A percentile compares a stretch with the other conserved stretches of the same genome.
Conservation (phyloP, 192 early-diverging fungal species). For the Entomortierella lignicola region DNA sequence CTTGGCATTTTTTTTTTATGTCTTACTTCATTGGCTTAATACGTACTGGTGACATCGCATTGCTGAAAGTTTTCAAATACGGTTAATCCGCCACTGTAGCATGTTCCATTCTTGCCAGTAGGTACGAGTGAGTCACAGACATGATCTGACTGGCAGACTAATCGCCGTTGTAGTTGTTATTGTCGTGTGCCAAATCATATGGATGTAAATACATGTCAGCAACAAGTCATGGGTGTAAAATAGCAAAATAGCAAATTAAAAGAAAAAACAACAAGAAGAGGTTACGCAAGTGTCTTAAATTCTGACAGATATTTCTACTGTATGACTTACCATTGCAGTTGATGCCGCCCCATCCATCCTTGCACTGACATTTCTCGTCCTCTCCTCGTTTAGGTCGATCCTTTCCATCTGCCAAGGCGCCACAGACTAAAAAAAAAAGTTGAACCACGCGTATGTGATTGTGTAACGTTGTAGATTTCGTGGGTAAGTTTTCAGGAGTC, state of each 20-base stretch:
- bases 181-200: neutral
- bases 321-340: conserved; percentile 82
- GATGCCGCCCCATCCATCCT: conserved; percentile 90
- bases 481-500: neutral
- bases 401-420: conserved; percentile 71
- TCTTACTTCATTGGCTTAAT: neutral
- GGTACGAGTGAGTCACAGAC: conserved; percentile 76
- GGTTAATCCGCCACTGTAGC: conserved; percentile 78
- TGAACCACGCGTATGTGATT: neutral
- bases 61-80: conserved; percentile 76
- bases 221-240: neutral
- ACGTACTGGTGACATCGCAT: conserved; percentile 79
- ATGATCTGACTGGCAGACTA: conserved; percentile 70
- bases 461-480: neutral
- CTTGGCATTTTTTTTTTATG: neutral
- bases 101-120: conserved; percentile 77
- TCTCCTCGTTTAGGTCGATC: conserved; percentile 66
- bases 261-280: too few species aligned
- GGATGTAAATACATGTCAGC: neutral
- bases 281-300: conserved; percentile 2
- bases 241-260: neutral
- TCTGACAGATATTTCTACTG: too few species aligned
- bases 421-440: conserved; percentile 66
- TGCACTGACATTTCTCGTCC: conserved; percentile 74
- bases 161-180: neutral